phyloP scores from a whole-genome alignment of 225 moss, liverwort and hornwort species.

The Climacium dendroides region DNA sequence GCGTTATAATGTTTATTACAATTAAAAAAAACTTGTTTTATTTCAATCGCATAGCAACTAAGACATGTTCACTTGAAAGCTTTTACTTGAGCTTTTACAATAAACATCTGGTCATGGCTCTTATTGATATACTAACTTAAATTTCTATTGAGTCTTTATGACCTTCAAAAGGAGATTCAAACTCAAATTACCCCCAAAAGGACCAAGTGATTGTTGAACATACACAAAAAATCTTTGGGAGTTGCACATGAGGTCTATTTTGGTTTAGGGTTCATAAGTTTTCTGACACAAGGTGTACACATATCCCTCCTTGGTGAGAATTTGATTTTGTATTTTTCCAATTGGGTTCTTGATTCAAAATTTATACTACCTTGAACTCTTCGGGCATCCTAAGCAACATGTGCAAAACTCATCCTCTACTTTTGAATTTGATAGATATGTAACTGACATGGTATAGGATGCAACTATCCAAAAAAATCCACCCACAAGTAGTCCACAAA shows the following conservation, averaged over 20 bases:
- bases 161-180: too few species aligned
- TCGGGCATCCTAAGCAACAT: rapidly evolving
- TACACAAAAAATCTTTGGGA: rapidly evolving
- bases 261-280: rapidly evolving
- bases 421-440: not conserved
- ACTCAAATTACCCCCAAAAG: not conserved
- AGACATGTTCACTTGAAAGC: not conserved
- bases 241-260: rapidly evolving
- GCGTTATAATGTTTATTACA: too few species aligned
- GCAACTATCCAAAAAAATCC: not conserved
- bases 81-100: not conserved
- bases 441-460: not conserved
- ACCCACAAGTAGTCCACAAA: not conserved
- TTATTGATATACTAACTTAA: not conserved
- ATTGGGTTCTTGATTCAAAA: rapidly evolving
- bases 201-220: rapidly evolving
- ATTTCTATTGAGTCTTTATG: not conserved
- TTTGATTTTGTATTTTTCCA: too few species aligned
- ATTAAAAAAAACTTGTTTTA: too few species aligned
- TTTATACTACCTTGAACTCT: not conserved
- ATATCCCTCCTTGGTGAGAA: rapidly evolving
- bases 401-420: rapidly evolving
- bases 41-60: too few species aligned
- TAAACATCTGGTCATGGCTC: not conserved
- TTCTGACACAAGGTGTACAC: not conserved